Evolutionary conservation across 2,329 filamentous ascomycete genomes (phyloP).

Genomic region (Colletotrichum abscissum): DNA sequence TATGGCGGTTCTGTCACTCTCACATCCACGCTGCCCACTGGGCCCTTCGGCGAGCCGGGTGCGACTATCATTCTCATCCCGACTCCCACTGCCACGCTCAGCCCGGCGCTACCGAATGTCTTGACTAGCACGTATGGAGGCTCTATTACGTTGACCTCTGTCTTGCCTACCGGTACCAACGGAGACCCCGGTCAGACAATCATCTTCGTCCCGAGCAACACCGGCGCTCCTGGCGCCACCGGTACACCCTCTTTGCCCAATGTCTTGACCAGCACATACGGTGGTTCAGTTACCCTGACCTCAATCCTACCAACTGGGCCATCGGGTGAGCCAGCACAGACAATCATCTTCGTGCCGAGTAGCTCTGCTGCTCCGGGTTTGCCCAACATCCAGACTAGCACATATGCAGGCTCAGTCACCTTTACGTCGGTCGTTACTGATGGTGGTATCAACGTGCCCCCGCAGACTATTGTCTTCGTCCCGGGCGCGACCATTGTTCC

Average conservation of each 20-base stretch:
- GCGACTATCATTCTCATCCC: slow-evolving; percentile 4
- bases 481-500: neutral
- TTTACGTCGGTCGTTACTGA: neutral
- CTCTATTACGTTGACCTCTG: slow-evolving; percentile 10
- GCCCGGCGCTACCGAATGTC: neutral
- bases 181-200: slow-evolving; percentile 5
- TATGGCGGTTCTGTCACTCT: slow-evolving; percentile 19
- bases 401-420: neutral
- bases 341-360: slow-evolving; percentile 9
- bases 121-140: slow-evolving; percentile 23
- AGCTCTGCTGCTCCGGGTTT: neutral
- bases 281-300: too few relatives aligned
- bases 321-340: neutral
- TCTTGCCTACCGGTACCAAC: neutral
- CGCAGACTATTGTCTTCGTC: neutral
- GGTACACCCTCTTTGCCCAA: too few relatives aligned
- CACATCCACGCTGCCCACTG: neutral
- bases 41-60: neutral
- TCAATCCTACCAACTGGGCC: too few relatives aligned
- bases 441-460: neutral
- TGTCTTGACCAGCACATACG: too few relatives aligned
- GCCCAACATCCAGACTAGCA: neutral
- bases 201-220: slow-evolving; percentile 4
- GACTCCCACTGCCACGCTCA: neutral
- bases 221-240: too few relatives aligned